These are phyloP conservation scores for Eimeria necatrix DNA, from an alignment of 169 alveolate species.

Conservation along the genomic window DNA sequence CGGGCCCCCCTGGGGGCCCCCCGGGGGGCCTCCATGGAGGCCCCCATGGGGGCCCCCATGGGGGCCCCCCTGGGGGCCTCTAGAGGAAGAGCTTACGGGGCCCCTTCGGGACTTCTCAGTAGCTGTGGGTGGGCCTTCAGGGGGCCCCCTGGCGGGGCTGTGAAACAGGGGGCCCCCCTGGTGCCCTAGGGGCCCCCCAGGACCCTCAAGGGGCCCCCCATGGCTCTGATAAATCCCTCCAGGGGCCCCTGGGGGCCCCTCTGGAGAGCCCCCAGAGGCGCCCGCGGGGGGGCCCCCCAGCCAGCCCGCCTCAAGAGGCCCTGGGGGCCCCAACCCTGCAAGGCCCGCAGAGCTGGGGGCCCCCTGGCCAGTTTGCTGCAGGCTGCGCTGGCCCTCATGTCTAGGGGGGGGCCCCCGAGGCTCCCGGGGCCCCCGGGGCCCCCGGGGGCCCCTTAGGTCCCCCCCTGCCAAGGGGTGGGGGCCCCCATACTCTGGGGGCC, in stretches of 20 bases:
- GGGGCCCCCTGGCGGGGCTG: background rate
- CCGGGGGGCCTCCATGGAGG: background rate
- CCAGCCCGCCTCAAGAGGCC: background rate
- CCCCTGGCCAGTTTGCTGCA: no score
- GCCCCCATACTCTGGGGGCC: no score
- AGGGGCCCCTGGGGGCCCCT: no score
- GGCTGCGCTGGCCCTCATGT: no score
- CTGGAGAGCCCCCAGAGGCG: background rate
- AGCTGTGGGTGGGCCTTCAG: background rate
- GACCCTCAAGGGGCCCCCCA: no score
- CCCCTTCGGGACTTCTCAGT: background rate
- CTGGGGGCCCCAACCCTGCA: background rate
- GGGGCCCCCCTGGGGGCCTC: no score
- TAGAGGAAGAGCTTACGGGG: background rate
- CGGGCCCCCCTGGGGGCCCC: conserved; percentile 14
- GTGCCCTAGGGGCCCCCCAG: no score
- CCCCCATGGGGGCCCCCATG: background rate
- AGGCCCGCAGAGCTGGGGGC: background rate
- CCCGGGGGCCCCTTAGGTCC: background rate
- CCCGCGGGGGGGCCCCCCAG: conserved; percentile 35
- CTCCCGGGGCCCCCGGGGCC: no score
- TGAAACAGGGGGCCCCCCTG: no score
- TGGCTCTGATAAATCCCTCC: no score
- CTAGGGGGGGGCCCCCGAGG: conserved; percentile 4
- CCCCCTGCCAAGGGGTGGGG: background rate